Conservation (phyloP, 768 basidiomycete species). For the Tulasnella sp. region DNA sequence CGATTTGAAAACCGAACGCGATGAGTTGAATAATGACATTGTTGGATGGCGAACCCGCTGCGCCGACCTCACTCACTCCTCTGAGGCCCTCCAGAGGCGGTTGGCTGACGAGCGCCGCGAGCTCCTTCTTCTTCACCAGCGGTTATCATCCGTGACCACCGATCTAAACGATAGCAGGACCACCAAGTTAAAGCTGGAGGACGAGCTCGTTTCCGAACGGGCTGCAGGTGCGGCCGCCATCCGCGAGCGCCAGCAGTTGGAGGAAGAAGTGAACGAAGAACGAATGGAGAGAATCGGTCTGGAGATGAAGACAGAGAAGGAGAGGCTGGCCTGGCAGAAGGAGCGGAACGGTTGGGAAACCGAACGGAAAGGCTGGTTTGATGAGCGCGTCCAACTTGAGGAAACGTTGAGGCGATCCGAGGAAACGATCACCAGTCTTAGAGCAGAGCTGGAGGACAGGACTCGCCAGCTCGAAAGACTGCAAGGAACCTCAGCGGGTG, state of each 20-base stretch:
- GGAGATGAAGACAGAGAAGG: conserved; percentile 15
- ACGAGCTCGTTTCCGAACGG: not conserved
- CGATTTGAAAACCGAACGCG: conserved; percentile 82
- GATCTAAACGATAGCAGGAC: conserved; percentile 3
- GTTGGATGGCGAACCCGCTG: conserved; percentile 82
- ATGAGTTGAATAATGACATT: conserved; percentile 82
- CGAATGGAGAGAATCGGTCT: not conserved
- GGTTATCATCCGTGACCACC: not conserved
- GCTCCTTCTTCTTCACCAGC: conserved; percentile 47
- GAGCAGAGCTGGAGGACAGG: conserved; percentile 35
- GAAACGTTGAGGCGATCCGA: conserved; percentile 41
- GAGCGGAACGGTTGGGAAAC: conserved; percentile 19
- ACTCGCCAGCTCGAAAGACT: conserved; percentile 5
- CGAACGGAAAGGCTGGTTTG: conserved; percentile 43
- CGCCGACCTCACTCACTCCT: conserved; percentile 66
- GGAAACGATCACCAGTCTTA: conserved; percentile 44
- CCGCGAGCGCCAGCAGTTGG: not conserved
- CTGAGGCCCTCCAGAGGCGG: conserved; percentile 58
- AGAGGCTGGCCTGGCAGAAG: conserved; percentile 17
- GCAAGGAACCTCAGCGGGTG: not conserved
- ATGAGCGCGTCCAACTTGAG: conserved; percentile 51
- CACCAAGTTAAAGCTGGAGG: conserved; percentile 9
- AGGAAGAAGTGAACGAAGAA: conserved; percentile 15
- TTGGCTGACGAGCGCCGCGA: conserved; percentile 78
- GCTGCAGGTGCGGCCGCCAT: not conserved